A percentile compares a stretch with the other conserved stretches of the same genome.
Conservation (phyloP, 1,139 yeast genomes). For the Zygosaccharomyces pseudobailii region DNA sequence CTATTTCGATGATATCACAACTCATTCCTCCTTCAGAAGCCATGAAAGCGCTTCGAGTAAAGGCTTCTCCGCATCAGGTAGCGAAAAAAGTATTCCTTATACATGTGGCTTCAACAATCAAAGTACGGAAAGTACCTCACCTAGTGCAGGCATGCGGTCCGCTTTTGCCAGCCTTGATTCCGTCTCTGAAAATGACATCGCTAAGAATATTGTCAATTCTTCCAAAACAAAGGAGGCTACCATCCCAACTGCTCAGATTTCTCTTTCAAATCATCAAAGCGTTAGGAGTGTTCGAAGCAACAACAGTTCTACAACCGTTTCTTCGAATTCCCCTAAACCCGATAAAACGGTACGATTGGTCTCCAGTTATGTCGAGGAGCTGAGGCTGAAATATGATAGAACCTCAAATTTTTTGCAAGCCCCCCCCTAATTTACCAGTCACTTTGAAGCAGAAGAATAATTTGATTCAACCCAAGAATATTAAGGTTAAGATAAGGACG, state of each 20-base stretch:
- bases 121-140: not conserved
- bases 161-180: not conserved
- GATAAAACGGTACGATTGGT: constrained; percentile 29
- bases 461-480: constrained; percentile 32
- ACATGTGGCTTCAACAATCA: not conserved
- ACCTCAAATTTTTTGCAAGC: constrained; percentile 33
- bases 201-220: not conserved
- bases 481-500: constrained; percentile 33
- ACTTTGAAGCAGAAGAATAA: constrained; percentile 32
- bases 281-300: constrained; percentile 4
- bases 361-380: constrained; percentile 34
- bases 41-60: not conserved
- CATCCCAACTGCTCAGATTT: not conserved
- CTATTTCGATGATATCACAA: constrained; percentile 11
- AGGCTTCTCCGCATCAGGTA: not conserved
- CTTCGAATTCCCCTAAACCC: constrained; percentile 14
- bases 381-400: constrained; percentile 30
- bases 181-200: not conserved
- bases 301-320: constrained; percentile 7
- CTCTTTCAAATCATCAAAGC: constrained; percentile 6
- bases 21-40: not conserved
- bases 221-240: not conserved
- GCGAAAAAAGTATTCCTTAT: not conserved
- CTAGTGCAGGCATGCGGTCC: constrained; percentile 1
- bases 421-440: constrained; percentile 33